phyloP scores from a whole-genome alignment of 345 rosid species.

The Corchorus capsularis region DNA sequence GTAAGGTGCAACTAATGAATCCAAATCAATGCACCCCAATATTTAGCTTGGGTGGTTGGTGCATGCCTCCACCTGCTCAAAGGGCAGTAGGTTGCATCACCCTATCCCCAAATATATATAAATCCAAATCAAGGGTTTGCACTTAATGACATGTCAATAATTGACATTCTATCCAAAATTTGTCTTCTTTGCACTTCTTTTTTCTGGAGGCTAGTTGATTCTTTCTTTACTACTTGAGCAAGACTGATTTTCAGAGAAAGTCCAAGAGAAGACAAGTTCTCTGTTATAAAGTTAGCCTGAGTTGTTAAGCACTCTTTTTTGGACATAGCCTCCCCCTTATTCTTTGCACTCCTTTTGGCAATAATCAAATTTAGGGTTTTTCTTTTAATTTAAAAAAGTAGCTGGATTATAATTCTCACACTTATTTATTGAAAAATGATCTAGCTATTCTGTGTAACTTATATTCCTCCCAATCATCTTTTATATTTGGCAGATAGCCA shows the following conservation, averaged over 20 bases:
- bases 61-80: too few species aligned
- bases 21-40: too few species aligned
- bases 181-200: constrained; percentile 4
- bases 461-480: constrained; percentile 21
- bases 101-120: too few species aligned
- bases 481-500: constrained; percentile 57
- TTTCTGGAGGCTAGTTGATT: not conserved
- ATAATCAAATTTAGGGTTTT: constrained; percentile 1
- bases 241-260: not conserved
- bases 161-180: not conserved
- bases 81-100: too few species aligned
- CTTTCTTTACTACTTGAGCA: not conserved
- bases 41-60: too few species aligned
- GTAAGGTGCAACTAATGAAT: not conserved
- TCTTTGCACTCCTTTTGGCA: not conserved
- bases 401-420: not conserved
- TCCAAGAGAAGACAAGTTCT: constrained; percentile 2
- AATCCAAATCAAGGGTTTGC: not conserved
- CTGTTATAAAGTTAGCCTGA: not conserved
- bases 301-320: not conserved
- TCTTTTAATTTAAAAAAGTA: not conserved
- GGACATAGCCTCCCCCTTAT: not conserved
- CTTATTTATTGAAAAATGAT: not conserved
- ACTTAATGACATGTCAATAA: not conserved
- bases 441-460: constrained; percentile 1